Evolutionary conservation across 129 eudicot species (phyloP), one percentile per base, ranked within the genome.

Genomic region (Ambrosia trifida): DNA sequence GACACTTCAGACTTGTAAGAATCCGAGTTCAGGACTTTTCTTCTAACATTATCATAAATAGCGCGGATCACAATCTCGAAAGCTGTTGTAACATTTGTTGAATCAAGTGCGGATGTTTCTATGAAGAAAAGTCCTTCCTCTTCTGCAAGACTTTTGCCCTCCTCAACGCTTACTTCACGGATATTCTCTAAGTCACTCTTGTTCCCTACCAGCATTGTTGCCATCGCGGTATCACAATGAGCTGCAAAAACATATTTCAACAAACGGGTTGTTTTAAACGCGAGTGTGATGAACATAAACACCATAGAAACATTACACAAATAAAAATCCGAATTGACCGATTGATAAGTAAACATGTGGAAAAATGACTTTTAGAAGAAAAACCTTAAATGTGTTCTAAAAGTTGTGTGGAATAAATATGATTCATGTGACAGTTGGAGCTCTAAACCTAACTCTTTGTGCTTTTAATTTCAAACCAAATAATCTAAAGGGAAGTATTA

Each of bases 91-190:
- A 91, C 96, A 62, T 91, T 91, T 1, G 94, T 86, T 17, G 94
- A 79, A 68, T 88, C 87, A 16, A 91, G 85, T 28, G 97, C 97
- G 0, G 96, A 91, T 67, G 97, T 91, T 77, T 91, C 97, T 14
- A 91, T 88, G 87, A 91, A 91, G 78, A 88, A 88, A 31, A 91
- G 80, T n/a, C 85, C 87, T 78, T 88, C 94, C 68, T 87, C 92
- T 76, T 91, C 94, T 4, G 97, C 98, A 12, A 91, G 84, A 51
- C 54, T 79, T 73, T 81, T 91, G 20, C 96, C 98, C 11, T 84
- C 91, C 13, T 88, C 97, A 13, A 79, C 63, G 8, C 87, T 88
- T 59, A 91, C 96, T 16, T 86, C 87, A 72, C 97, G 85, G 2
- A 88, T 88, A 64, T 82, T 75, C 72, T 88, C 96, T 79, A 91